Percentiles rank a stretch among this genome's conserved stretches.
Conservation (phyloP, 129 eudicot species). For the Centrapalus pauciflorus region DNA sequence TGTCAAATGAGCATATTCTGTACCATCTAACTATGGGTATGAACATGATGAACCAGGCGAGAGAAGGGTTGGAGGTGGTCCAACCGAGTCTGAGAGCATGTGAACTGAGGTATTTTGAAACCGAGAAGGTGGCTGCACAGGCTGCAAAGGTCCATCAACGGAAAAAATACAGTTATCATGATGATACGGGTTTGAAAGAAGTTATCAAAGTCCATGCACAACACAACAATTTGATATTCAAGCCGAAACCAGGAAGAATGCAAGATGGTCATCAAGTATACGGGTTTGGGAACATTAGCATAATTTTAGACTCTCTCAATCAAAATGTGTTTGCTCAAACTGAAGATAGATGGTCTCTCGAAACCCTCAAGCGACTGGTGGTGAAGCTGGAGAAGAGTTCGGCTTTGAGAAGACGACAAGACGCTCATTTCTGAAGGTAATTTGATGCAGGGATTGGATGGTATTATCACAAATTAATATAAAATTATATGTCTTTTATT, state of each 20-base stretch:
- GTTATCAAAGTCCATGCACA: slow-evolving; percentile 55
- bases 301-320: slow-evolving; percentile 52
- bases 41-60: slow-evolving; percentile 81
- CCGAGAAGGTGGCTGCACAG: slow-evolving; percentile 47
- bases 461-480: too few species aligned
- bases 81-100: slow-evolving; percentile 54
- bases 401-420: slow-evolving; percentile 24
- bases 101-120: slow-evolving; percentile 57
- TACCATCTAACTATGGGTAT: too few species aligned
- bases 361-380: too few species aligned
- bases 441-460: too few species aligned
- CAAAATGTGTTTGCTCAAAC: slow-evolving; percentile 53
- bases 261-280: slow-evolving; percentile 51
- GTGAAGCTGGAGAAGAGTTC: slow-evolving; percentile 44
- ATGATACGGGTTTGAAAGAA: slow-evolving; percentile 61
- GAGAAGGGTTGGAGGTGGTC: slow-evolving; percentile 67
- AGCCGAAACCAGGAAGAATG: slow-evolving; percentile 58
- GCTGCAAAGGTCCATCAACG: slow-evolving; percentile 38
- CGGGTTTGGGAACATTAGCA: slow-evolving; percentile 63
- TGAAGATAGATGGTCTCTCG: slow-evolving; percentile 55
- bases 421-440: slow-evolving; percentile 25
- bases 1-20: too few species aligned
- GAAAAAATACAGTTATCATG: slow-evolving; percentile 33
- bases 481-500: too few species aligned
- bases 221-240: slow-evolving; percentile 47